phyloP scores from a whole-genome alignment of 1,284 basidiomycete species.

The Malassezia brasiliensis region DNA sequence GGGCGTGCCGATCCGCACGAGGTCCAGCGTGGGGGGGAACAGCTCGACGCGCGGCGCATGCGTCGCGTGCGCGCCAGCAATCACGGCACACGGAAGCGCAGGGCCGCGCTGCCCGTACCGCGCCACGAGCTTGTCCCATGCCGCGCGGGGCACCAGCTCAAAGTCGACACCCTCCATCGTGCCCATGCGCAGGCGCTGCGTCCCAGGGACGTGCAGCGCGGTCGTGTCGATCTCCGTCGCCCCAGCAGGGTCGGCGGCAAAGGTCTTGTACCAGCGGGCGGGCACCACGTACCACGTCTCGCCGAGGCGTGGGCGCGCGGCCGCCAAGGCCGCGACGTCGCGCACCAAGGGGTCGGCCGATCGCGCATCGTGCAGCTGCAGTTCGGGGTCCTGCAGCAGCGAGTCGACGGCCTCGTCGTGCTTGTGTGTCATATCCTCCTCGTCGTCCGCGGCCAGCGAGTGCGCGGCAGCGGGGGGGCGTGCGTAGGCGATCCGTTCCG shows the following conservation, averaged over 20 bases:
- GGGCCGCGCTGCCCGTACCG: conserved; percentile 63
- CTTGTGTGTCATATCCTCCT: not conserved
- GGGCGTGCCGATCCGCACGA: conserved; percentile 51
- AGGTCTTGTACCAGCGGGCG: conserved; percentile 62
- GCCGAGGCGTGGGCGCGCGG: conserved; percentile 54
- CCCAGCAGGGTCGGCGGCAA: conserved; percentile 59
- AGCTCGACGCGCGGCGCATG: conserved; percentile 64
- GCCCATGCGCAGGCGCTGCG: conserved; percentile 29
- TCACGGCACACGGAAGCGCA: conserved; percentile 60
- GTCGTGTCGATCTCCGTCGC: conserved; percentile 64
- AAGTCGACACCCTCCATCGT: conserved; percentile 64
- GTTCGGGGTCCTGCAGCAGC: conserved; percentile 7
- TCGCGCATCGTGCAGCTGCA: conserved; percentile 8
- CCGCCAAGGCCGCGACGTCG: conserved; percentile 19
- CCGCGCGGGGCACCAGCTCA: conserved; percentile 64
- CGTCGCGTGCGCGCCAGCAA: conserved; percentile 49
- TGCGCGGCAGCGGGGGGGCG: not conserved
- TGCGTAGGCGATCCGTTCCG: not conserved
- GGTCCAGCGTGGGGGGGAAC: conserved; percentile 61
- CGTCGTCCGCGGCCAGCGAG: not conserved
- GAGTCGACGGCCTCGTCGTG: conserved; percentile 13
- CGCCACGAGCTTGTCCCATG: conserved; percentile 61
- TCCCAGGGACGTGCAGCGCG: conserved; percentile 53
- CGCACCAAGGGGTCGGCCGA: conserved; percentile 1
- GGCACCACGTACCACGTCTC: conserved; percentile 71